Percentiles rank a stretch among this genome's conserved stretches.
Evolutionary conservation across 257 asterid genomes (phyloP).

Genomic region (Solanum sitiens): DNA sequence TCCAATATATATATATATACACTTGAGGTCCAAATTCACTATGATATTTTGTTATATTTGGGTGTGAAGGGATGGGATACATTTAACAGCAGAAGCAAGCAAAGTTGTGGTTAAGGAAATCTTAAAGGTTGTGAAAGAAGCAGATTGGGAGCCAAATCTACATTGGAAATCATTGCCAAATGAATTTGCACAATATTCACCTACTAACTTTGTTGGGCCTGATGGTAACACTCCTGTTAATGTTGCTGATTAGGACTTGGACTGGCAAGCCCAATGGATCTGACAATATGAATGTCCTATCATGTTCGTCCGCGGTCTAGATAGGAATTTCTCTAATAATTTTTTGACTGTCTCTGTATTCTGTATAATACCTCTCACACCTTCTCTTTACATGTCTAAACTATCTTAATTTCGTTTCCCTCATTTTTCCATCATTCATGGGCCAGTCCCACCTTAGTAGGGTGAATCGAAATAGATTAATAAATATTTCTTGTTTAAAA

Average conservation of each 20-base stretch:
- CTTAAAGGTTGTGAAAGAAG: conserved; percentile 37
- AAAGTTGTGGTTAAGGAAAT: conserved; percentile 47
- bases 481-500: neutral
- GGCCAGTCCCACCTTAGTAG: neutral
- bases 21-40: neutral
- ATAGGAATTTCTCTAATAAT: neutral
- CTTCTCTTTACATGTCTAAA: too few relatives aligned
- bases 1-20: neutral
- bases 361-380: neutral
- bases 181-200: conserved; percentile 38
- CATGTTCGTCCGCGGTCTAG: neutral
- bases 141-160: conserved; percentile 57
- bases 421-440: neutral
- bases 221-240: conserved; percentile 27
- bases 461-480: neutral
- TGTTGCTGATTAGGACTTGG: conserved; percentile 3
- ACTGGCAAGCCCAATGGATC: conserved; percentile 36
- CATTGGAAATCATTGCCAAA: conserved; percentile 39
- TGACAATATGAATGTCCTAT: neutral
- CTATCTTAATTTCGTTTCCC: too few relatives aligned
- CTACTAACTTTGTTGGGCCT: conserved; percentile 17
- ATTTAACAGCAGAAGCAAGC: conserved; percentile 44
- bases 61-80: conserved; percentile 49
- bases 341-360: too few relatives aligned
- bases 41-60: neutral